Evolutionary conservation across 768 basidiomycete species (phyloP), one percentile per base, ranked within the genome.

Genomic region (Boletus eberwhitei): DNA sequence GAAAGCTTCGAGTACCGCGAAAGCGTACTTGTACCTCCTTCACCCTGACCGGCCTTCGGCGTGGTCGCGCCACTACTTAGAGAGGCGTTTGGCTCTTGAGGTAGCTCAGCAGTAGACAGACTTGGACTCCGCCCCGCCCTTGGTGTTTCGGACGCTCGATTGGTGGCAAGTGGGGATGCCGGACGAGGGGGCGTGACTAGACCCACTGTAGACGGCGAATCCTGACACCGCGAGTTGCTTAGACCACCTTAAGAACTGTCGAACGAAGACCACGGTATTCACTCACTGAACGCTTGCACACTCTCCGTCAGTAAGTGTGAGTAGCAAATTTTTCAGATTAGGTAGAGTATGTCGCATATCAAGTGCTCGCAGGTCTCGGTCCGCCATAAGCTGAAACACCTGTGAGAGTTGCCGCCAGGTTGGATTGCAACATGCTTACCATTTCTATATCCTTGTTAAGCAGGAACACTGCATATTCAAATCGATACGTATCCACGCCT

Each of bases 381-480:
- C 91, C 52, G 82, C 78, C 94, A 95, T 96, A 49, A 97, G 81
- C 94, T 98, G 37, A 34, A 42, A 58, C 41, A 40, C 29, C 21
- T 2, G 36, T 67, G 22, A 62, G 58, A 43, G 16, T 29, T 22
- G n/a, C 14, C 41, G 9, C 21, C n/a, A 45, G 7, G 19, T 41
- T 12, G 5, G 5, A 47, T 37, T 31, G 26, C 37, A 50, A 35
- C 19, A 46, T 37, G 7, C 63, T 44, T 59, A 95, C 94, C 82
- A 94, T 78, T 74, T 99, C 96, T 60, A 99, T 94, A 71, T 99
- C 80, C 72, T 98, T 99, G 75, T 99, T 99, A 32, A 98, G 77
- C 39, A 99, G 73, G 71, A 94, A 98, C 5, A 98, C 96, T 4
- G 87, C 97, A 74, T 98, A 99, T 71, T 98, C 96, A 65, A 96